A percentile compares a stretch with the other conserved stretches of the same genome.
Conservation (phyloP, 148 eudicot genomes). For the Amaranthus hypochondriacus region DNA sequence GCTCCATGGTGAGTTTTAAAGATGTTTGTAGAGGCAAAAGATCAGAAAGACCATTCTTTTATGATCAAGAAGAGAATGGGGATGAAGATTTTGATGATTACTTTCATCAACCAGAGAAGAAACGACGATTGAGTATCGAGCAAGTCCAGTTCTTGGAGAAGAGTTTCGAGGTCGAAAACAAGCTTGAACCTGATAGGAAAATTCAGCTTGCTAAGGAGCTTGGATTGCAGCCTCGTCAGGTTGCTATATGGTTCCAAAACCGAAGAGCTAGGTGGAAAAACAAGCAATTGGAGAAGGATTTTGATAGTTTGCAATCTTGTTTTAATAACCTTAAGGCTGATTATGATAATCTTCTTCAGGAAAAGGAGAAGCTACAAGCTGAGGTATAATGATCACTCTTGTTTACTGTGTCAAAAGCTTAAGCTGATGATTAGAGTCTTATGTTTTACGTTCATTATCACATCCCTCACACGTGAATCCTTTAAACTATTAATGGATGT, state of each 20-base stretch:
- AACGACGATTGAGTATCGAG: slow-evolving; percentile 38
- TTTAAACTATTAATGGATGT: neutral
- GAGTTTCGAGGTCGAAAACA: slow-evolving; percentile 62
- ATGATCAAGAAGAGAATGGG: neutral
- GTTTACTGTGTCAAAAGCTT: neutral
- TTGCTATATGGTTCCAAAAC: slow-evolving; percentile 78
- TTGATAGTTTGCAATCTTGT: slow-evolving; percentile 39
- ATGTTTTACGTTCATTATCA: neutral
- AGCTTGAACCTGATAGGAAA: slow-evolving; percentile 76
- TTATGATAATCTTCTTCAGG: slow-evolving; percentile 39
- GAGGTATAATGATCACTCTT: slow-evolving; percentile 35
- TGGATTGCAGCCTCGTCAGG: slow-evolving; percentile 68
- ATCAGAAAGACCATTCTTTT: slow-evolving; percentile 41
- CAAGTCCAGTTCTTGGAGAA: slow-evolving; percentile 62
- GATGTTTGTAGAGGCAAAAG: slow-evolving; percentile 43
- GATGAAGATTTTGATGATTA: neutral
- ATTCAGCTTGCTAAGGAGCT: slow-evolving; percentile 44
- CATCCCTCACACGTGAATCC: slow-evolving; percentile 16
- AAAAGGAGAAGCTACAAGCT: slow-evolving; percentile 39
- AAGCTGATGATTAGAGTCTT: neutral
- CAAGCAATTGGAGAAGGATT: slow-evolving; percentile 67
- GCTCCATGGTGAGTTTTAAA: slow-evolving; percentile 72
- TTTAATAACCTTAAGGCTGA: slow-evolving; percentile 46
- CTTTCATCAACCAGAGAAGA: slow-evolving; percentile 36
- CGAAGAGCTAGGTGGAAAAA: slow-evolving; percentile 66